Evolutionary conservation across 2,329 filamentous ascomycete species (phyloP).

Genomic region (Dryadomyces quercivorus): DNA sequence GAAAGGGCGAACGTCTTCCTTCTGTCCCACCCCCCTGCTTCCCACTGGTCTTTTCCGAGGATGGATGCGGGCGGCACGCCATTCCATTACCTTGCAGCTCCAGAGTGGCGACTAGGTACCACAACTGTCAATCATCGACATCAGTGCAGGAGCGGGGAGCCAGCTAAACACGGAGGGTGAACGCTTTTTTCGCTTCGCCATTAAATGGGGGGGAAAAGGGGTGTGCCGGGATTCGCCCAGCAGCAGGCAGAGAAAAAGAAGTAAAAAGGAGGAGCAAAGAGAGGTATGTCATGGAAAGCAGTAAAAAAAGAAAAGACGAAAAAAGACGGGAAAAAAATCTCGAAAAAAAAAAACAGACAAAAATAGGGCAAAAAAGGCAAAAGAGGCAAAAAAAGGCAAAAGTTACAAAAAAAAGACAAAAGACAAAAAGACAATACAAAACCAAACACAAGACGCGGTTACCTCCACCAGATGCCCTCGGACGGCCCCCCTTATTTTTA

Average conservation of each 20-base stretch:
- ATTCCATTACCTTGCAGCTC: slow-evolving; percentile 7
- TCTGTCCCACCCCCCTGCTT: background rate
- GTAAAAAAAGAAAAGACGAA: background rate
- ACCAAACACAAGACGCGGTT: background rate
- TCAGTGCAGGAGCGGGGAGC: slow-evolving; percentile 1
- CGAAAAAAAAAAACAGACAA: too few relatives aligned
- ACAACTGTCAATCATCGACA: slow-evolving; percentile 5
- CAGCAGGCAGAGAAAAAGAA: background rate
- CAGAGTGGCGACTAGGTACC: slow-evolving; percentile 5
- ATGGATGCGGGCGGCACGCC: slow-evolving; percentile 8
- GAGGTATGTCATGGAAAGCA: too few relatives aligned
- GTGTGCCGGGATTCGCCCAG: background rate
- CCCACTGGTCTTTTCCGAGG: slow-evolving; percentile 4
- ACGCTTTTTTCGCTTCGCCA: background rate
- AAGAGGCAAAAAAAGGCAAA: background rate
- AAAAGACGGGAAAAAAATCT: background rate
- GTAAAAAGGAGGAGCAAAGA: background rate
- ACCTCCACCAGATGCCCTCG: background rate
- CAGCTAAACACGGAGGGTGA: background rate
- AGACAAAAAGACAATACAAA: too few relatives aligned
- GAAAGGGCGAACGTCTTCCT: slow-evolving; percentile 2
- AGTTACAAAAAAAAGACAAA: too few relatives aligned
- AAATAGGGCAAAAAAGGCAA: background rate
- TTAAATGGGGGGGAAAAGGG: background rate
- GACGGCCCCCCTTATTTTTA: background rate